Conservation (phyloP, 2,329 filamentous ascomycete genomes). For the Pseudocercospora fijiensis region DNA sequence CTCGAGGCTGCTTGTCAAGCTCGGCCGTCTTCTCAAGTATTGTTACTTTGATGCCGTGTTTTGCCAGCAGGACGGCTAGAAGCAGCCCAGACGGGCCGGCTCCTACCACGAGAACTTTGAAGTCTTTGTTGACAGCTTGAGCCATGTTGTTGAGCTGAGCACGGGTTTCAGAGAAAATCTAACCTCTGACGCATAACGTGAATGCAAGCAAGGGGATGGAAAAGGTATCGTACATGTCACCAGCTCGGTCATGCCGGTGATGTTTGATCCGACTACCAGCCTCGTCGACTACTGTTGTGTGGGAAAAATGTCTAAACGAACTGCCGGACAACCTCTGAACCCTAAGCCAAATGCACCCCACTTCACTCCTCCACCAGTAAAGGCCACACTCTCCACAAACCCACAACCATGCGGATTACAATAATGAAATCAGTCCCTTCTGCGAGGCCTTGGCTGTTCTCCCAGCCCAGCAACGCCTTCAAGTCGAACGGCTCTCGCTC, state of each 20-base stretch:
- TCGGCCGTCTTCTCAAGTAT: constrained; percentile 57
- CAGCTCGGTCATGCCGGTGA: neutral
- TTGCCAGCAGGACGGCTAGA: constrained; percentile 50
- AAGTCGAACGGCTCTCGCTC: neutral
- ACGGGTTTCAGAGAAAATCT: neutral
- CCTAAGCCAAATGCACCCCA: neutral
- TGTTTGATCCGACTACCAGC: neutral
- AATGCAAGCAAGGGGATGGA: neutral
- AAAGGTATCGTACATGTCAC: neutral
- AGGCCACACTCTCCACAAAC: neutral
- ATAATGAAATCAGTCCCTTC: too few species aligned
- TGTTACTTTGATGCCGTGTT: constrained; percentile 53
- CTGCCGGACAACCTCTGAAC: neutral
- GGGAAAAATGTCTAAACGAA: neutral
- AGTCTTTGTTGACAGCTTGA: neutral
- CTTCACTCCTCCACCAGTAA: neutral
- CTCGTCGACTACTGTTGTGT: neutral
- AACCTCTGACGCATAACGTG: neutral
- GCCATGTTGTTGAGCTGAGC: neutral
- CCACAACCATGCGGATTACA: neutral
- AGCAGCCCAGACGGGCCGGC: constrained; percentile 41
- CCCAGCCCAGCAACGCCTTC: neutral
- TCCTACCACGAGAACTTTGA: constrained; percentile 25
- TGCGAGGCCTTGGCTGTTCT: neutral
- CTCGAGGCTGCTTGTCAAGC: constrained; percentile 61